Conservation (phyloP, 2,329 filamentous ascomycete species). For the Pseudofabraea citricarpa region DNA sequence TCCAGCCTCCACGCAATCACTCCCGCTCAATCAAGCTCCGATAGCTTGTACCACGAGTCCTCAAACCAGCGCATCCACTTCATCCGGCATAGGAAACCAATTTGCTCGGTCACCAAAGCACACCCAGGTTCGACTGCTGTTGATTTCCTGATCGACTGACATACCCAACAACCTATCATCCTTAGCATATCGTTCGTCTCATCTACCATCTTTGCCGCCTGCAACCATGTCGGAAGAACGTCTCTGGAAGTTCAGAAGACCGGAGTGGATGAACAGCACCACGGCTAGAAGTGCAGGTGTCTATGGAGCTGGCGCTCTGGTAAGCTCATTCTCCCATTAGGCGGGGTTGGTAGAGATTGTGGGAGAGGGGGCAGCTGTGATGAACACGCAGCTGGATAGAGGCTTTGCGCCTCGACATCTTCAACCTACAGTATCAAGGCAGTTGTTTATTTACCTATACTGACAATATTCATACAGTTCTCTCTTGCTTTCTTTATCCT, state of each 20-base stretch:
- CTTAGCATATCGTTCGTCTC: no score
- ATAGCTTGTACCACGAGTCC: not conserved
- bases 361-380: not conserved
- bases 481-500: constrained; percentile 65
- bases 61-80: no score
- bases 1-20: not conserved
- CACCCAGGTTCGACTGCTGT: no score
- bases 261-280: constrained; percentile 62
- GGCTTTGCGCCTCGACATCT: not conserved
- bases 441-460: constrained; percentile 1
- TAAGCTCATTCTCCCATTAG: constrained; percentile 33
- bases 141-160: no score
- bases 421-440: not conserved
- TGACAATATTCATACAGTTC: constrained; percentile 40
- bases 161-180: no score
- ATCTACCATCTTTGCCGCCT: not conserved
- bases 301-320: constrained; percentile 58
- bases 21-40: not conserved
- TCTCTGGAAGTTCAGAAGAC: constrained; percentile 62
- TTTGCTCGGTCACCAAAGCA: no score
- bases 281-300: constrained; percentile 60
- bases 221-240: constrained; percentile 55
- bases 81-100: no score
- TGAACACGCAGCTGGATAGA: not conserved
- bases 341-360: not conserved